Base-by-base conservation (phyloP, 2,329 filamentous ascomycete species). In the Pseudopyrenochaeta lycopersici region DNA sequence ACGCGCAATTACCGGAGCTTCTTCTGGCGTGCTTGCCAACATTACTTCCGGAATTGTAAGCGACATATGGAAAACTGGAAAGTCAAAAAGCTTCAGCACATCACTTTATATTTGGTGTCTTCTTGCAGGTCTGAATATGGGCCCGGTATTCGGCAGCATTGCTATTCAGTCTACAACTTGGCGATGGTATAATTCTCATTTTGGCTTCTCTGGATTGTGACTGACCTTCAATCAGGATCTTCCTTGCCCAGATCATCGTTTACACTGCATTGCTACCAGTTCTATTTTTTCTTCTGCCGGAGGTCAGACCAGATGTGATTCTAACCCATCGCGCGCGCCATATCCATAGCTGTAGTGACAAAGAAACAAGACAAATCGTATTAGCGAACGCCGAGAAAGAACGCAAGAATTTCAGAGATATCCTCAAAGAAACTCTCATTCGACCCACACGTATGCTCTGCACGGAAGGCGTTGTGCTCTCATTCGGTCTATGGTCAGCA, bases 401-500 rank as follows among this genome's bases (percentile, higher is more conserved):
- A 7, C 54, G 67, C 54, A 64, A 67, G 4, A 68, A 66, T n/a
- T 49, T 80, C 5, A 47, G 46, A 2, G 62, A 64, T 1, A 68
- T 76, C 7, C 56, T 82, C 10, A 60, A 59, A 18, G 70, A 70
- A 33, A 78, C 77, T 0, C 74, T 80, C 32, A 67, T 71, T 33
- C 66, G 72, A 1, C 73, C 73, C 7, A 62, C 70, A 0, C 72
- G 74, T 32, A 77, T 83, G 62, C 74, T 83, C 4, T 73, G 70
- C 58, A 84, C 81, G 1, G 81, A 84, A 67, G 77, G 77, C 2
- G 81, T 84, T 0, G 76, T 84, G 2, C 73, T 81, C 36, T 75
- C 75, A 41, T 76, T 78, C 41, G 81, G 80, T 1, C 52, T 83
- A 15, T 82, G 80, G 80, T 80, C 78, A 7, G 77, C 78, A 14